These are phyloP conservation scores for Striga hermonthica DNA, from an alignment of 305 asterid genomes.

Conservation along the genomic window DNA sequence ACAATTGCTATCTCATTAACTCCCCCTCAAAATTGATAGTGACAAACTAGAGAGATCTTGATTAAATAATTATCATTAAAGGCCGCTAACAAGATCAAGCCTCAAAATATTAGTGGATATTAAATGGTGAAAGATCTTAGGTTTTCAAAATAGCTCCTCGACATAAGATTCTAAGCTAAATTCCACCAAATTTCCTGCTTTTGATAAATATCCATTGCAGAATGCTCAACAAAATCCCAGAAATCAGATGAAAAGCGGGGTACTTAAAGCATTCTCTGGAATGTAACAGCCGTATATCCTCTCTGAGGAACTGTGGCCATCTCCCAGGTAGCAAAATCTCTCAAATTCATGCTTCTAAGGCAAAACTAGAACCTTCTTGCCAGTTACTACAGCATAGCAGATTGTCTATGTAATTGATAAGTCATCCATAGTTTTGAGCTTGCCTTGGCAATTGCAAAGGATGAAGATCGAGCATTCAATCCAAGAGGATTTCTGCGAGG, in stretches of 20 bases:
- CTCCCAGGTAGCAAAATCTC: constrained; percentile 38
- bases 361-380: constrained; percentile 44
- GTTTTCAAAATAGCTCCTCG: constrained; percentile 47
- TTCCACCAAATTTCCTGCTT: constrained; percentile 50
- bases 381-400: constrained; percentile 51
- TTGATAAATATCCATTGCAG: constrained; percentile 41
- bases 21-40: constrained; percentile 46
- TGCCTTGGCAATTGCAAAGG: constrained; percentile 92
- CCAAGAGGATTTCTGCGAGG: constrained; percentile 75
- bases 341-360: constrained; percentile 42
- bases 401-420: constrained; percentile 59
- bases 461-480: constrained; percentile 69
- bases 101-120: constrained; percentile 42
- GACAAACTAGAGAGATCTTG: constrained; percentile 44
- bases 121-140: constrained; percentile 36
- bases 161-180: constrained; percentile 42
- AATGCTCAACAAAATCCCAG: constrained; percentile 39
- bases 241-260: constrained; percentile 34
- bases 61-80: constrained; percentile 39
- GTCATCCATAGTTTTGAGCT: constrained; percentile 74
- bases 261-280: constrained; percentile 40
- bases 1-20: constrained; percentile 36
- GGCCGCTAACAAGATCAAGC: constrained; percentile 37
- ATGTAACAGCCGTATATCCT: constrained; percentile 38
- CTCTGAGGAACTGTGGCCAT: constrained; percentile 36